Conservation (phyloP, 2,329 filamentous ascomycete species). For the Didymella keratinophila region DNA sequence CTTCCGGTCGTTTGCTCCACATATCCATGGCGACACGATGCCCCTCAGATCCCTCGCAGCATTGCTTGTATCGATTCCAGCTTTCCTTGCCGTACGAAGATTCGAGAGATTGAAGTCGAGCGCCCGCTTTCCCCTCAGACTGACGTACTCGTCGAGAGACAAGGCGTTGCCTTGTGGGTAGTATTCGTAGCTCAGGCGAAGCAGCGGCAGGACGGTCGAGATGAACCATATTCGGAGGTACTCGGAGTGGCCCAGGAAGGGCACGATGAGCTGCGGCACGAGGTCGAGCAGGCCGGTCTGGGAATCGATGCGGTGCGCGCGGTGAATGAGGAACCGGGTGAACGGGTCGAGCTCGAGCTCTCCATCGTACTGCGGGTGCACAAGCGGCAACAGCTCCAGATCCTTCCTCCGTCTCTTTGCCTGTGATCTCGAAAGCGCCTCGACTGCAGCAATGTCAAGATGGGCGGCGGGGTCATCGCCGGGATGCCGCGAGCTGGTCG, state of each 20-base stretch:
- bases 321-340: slow-evolving; percentile 70
- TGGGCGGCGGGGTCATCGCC: slow-evolving; percentile 45
- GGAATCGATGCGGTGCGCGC: slow-evolving; percentile 73
- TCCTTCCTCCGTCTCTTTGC: slow-evolving; percentile 70
- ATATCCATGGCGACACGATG: slow-evolving; percentile 76
- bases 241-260: slow-evolving; percentile 70
- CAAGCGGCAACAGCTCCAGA: slow-evolving; percentile 68
- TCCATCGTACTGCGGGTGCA: slow-evolving; percentile 57
- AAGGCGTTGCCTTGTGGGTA: slow-evolving; percentile 63
- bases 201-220: slow-evolving; percentile 71
- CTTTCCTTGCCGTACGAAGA: slow-evolving; percentile 23
- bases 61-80: slow-evolving; percentile 35
- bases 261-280: slow-evolving; percentile 70
- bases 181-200: slow-evolving; percentile 74
- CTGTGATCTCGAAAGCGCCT: slow-evolving; percentile 67
- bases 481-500: slow-evolving; percentile 56
- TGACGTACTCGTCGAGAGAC: slow-evolving; percentile 70
- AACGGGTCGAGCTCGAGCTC: slow-evolving; percentile 64
- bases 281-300: slow-evolving; percentile 76
- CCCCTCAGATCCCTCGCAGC: slow-evolving; percentile 72
- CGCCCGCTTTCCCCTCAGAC: slow-evolving; percentile 65
- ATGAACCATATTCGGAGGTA: slow-evolving; percentile 73
- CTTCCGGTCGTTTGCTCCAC: slow-evolving; percentile 68
- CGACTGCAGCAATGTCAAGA: slow-evolving; percentile 65
- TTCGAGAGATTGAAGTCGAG: slow-evolving; percentile 65